Conservation (phyloP, 176 grass and related monocot species). For the Eleusine indica region DNA sequence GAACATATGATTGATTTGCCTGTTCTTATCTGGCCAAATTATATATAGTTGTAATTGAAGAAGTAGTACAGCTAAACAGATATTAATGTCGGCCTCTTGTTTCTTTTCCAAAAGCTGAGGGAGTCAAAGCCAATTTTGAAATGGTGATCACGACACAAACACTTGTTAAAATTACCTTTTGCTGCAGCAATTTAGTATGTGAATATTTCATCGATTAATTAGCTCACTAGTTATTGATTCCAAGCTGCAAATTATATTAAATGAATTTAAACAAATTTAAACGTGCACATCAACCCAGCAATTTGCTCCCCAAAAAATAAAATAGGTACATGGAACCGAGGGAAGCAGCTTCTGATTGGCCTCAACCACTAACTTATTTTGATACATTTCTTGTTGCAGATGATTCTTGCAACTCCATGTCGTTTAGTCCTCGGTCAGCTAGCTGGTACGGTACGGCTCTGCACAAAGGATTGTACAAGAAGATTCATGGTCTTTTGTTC, state of each 20-base stretch:
- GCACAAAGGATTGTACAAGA: neutral
- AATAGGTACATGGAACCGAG: neutral
- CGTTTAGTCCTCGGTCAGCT: neutral
- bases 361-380: neutral
- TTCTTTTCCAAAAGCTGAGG: conserved; percentile 22
- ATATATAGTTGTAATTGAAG: neutral
- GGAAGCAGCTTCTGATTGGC: conserved; percentile 32
- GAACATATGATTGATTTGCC: neutral
- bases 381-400: neutral
- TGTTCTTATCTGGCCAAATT: neutral
- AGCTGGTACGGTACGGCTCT: neutral
- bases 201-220: neutral
- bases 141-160: conserved; percentile 18
- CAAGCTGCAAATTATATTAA: neutral
- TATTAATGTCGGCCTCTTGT: neutral
- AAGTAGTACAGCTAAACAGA: neutral
- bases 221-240: neutral
- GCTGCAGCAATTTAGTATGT: neutral
- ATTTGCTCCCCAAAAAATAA: conserved; percentile 26
- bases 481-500: neutral
- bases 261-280: neutral
- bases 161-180: neutral
- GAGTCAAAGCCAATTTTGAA: neutral
- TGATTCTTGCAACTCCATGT: neutral
- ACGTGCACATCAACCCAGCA: neutral